A percentile compares a stretch with the other conserved stretches of the same genome.
These are phyloP conservation scores for Aspergillus ochraceoroseus DNA, from an alignment of 2,329 filamentous ascomycete genomes.

Conservation along the genomic window DNA sequence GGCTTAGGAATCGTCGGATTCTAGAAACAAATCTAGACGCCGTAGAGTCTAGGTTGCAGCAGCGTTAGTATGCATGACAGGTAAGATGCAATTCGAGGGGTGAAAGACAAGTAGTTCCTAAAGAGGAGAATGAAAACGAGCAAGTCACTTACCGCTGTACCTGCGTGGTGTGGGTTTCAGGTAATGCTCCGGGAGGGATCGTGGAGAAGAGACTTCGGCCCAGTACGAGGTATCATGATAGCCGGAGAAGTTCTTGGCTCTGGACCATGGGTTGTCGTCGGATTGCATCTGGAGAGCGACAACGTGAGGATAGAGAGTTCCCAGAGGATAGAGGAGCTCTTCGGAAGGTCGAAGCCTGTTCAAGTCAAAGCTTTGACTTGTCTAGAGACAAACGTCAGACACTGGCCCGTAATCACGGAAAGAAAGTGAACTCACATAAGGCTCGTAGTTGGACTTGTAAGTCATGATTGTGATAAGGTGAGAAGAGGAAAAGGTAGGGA, in stretches of 20 bases:
- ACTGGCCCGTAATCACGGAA: not conserved
- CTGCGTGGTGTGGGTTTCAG: conserved; percentile 21
- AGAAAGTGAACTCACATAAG: conserved; percentile 31
- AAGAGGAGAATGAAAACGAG: not conserved
- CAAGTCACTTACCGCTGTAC: conserved; percentile 25
- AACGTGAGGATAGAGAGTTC: conserved; percentile 37
- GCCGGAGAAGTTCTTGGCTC: conserved; percentile 28
- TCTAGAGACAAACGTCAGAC: conserved; percentile 16
- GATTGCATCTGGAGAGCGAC: conserved; percentile 34
- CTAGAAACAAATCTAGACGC: conserved; percentile 30
- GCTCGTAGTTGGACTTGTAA: conserved; percentile 41
- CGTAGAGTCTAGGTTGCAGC: conserved; percentile 22
- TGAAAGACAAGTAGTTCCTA: not conserved
- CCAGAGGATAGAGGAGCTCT: conserved; percentile 32
- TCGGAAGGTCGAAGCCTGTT: conserved; percentile 27
- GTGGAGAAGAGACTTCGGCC: conserved; percentile 30
- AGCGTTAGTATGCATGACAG: conserved; percentile 16
- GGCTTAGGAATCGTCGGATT: conserved; percentile 32
- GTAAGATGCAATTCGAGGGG: conserved; percentile 14
- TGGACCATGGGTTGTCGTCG: conserved; percentile 26
- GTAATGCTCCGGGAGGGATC: conserved; percentile 22
- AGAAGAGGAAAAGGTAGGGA: conserved; percentile 4
- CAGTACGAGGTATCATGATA: conserved; percentile 31
- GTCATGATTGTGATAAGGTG: conserved; percentile 27
- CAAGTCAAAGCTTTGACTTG: conserved; percentile 27